Conservation (phyloP, 257 asterid genomes). For the Jacaranda copaia region DNA sequence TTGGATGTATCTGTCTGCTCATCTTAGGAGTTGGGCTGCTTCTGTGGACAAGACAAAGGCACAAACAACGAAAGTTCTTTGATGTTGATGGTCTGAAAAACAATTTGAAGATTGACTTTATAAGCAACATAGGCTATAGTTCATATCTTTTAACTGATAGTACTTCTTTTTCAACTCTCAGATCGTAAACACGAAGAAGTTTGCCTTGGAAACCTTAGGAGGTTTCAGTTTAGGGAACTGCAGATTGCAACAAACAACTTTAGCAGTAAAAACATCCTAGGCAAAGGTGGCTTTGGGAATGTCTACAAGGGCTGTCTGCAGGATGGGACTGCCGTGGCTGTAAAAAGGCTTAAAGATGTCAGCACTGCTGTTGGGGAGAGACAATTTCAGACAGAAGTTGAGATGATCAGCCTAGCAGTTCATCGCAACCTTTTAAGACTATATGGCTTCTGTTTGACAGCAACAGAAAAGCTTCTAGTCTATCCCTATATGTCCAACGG, state of each 20-base stretch:
- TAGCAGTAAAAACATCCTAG: conserved; percentile 44
- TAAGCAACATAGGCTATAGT: neutral
- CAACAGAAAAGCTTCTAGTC: conserved; percentile 45
- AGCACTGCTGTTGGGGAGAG: conserved; percentile 34
- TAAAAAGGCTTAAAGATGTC: conserved; percentile 44
- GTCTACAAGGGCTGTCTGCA: conserved; percentile 47
- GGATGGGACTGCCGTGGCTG: conserved; percentile 45
- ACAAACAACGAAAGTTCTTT: neutral
- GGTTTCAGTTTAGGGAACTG: conserved; percentile 41
- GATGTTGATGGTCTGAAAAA: neutral
- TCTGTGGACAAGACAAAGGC: neutral
- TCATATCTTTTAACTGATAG: neutral
- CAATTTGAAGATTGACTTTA: neutral
- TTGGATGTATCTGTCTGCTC: neutral
- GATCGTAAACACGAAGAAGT: conserved; percentile 27
- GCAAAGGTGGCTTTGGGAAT: conserved; percentile 52
- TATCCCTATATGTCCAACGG: conserved; percentile 56
- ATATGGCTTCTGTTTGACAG: conserved; percentile 46
- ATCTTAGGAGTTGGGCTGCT: neutral
- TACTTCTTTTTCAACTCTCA: neutral
- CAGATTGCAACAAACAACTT: conserved; percentile 45
- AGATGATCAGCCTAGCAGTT: conserved; percentile 50
- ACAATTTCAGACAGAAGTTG: conserved; percentile 52
- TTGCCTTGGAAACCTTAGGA: conserved; percentile 41
- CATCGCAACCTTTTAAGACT: conserved; percentile 47